Conservation (phyloP, 805 yeast genomes). For the Kodamaea kaohsiungensis region DNA sequence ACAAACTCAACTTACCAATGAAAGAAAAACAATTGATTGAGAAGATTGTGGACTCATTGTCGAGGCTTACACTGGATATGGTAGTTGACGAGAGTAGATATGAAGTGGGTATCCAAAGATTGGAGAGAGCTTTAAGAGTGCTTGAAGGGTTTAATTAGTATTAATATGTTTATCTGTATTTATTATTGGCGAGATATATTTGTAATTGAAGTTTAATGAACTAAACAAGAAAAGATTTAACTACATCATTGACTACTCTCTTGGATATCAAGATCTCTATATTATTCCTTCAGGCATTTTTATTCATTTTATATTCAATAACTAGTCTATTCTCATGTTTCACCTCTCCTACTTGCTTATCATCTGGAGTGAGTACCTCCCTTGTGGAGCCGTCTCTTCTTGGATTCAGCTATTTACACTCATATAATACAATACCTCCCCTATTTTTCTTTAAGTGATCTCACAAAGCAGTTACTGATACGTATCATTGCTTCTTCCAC, state of each 20-base stretch:
- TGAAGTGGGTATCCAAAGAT: conserved; percentile 74
- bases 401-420: not conserved
- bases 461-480: conserved; percentile 18
- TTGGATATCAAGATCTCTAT: too few relatives aligned
- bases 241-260: too few relatives aligned
- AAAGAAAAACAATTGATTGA: conserved; percentile 81
- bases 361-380: too few relatives aligned
- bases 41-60: conserved; percentile 80
- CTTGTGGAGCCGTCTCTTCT: not conserved
- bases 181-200: not conserved
- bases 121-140: conserved; percentile 80
- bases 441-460: not conserved
- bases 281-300: too few relatives aligned
- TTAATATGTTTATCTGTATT: not conserved
- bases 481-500: conserved; percentile 32
- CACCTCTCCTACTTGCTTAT: too few relatives aligned
- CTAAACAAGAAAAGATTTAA: not conserved
- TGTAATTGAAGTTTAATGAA: not conserved
- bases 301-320: too few relatives aligned
- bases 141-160: conserved; percentile 66
- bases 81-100: conserved; percentile 79
- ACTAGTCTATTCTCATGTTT: too few relatives aligned
- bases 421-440: conserved; percentile 1
- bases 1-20: conserved; percentile 67
- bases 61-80: conserved; percentile 88